Percentiles rank a stretch among this genome's conserved stretches.
Conservation (phyloP, 805 yeast genomes). For the Saccharomyces kudriavzevii region DNA sequence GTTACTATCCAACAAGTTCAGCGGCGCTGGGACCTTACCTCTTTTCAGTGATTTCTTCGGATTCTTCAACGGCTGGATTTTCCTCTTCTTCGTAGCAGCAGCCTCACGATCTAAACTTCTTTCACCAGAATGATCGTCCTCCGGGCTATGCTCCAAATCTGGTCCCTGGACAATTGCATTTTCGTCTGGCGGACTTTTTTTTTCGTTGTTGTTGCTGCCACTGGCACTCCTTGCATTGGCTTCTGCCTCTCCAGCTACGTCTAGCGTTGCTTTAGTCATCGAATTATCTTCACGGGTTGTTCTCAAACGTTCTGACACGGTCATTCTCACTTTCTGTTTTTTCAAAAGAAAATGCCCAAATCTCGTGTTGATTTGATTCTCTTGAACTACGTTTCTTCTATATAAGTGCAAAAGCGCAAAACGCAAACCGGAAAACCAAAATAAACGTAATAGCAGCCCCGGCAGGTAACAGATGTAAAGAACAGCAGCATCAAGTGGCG, state of each 20-base stretch:
- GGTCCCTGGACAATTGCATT: background rate
- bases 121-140: background rate
- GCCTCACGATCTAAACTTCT: background rate
- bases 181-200: background rate
- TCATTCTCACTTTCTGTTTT: background rate
- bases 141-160: background rate
- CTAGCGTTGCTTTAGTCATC: background rate
- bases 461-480: background rate
- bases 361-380: background rate
- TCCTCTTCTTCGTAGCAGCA: background rate
- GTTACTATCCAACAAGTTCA: background rate
- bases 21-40: slow-evolving; percentile 6
- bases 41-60: slow-evolving; percentile 5
- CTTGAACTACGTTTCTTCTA: background rate
- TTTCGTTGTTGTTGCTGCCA: slow-evolving; percentile 1
- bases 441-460: background rate
- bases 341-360: no score
- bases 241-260: background rate
- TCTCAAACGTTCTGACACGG: background rate
- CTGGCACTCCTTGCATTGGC: slow-evolving; percentile 4
- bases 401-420: background rate
- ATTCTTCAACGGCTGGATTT: background rate
- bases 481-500: background rate
- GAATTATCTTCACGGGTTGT: background rate
- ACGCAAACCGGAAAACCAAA: background rate